Conservation (phyloP, 129 eudicot genomes). For the Calendula officinalis region DNA sequence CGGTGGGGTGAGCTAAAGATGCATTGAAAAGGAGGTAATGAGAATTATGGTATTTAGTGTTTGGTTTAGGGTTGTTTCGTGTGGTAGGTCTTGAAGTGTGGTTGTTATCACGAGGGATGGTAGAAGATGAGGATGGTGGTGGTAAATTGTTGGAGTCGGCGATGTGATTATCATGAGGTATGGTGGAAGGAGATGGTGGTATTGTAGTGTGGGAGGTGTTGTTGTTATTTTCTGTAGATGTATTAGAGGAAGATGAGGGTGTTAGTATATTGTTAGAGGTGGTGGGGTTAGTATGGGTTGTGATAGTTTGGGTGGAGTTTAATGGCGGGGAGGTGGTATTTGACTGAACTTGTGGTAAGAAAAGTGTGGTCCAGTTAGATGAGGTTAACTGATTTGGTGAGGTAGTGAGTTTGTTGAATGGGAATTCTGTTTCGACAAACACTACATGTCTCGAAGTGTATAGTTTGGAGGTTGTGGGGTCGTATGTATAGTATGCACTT, state of each 20-base stretch:
- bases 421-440: neutral
- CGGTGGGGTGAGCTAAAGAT: neutral
- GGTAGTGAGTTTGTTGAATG: too few species aligned
- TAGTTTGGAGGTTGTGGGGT: too few species aligned
- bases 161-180: too few species aligned
- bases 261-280: too few species aligned
- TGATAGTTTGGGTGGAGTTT: too few species aligned
- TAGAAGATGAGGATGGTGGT: too few species aligned
- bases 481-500: conserved; percentile 18
- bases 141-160: too few species aligned
- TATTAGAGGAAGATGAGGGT: too few species aligned
- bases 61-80: neutral
- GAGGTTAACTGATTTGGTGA: neutral
- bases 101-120: neutral
- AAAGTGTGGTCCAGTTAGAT: neutral
- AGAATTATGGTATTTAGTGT: neutral
- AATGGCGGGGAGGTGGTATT: neutral
- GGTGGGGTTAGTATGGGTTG: too few species aligned
- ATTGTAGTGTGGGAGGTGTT: too few species aligned
- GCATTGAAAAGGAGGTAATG: neutral
- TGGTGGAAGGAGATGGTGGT: too few species aligned
- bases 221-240: too few species aligned
- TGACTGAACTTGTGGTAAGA: neutral
- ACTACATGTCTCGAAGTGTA: neutral
- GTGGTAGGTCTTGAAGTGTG: neutral